Conservation (phyloP, 345 rosid genomes). For the Lepidium africanum region DNA sequence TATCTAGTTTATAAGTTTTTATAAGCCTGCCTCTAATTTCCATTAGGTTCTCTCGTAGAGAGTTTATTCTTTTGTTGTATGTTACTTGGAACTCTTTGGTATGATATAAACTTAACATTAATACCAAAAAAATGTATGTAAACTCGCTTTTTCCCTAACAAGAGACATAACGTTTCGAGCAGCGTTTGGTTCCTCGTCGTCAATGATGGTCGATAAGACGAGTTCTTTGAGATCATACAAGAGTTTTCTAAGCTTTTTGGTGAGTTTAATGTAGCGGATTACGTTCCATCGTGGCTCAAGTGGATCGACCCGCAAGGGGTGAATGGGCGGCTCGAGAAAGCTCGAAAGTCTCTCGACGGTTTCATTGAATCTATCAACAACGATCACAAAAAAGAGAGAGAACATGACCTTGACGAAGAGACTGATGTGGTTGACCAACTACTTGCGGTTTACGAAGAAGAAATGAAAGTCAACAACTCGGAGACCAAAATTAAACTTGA, state of each 20-base stretch:
- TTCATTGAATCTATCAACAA: slow-evolving; percentile 66
- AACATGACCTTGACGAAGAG: background rate
- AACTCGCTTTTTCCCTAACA: slow-evolving; percentile 52
- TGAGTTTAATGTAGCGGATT: slow-evolving; percentile 68
- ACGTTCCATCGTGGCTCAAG: slow-evolving; percentile 46
- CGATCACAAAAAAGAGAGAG: slow-evolving; percentile 43
- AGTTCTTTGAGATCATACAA: slow-evolving; percentile 61
- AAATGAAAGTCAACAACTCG: slow-evolving; percentile 32
- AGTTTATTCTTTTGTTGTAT: no score
- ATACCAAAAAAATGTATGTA: slow-evolving; percentile 58
- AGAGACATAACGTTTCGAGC: slow-evolving; percentile 64
- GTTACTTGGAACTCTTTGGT: no score
- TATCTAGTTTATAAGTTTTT: no score
- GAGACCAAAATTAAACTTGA: slow-evolving; percentile 47
- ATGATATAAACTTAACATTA: no score
- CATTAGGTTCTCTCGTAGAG: no score
- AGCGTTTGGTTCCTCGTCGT: slow-evolving; percentile 58
- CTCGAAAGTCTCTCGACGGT: slow-evolving; percentile 45
- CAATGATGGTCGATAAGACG: slow-evolving; percentile 31
- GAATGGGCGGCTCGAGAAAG: slow-evolving; percentile 42
- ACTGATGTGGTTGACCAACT: slow-evolving; percentile 81
- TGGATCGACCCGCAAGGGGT: slow-evolving; percentile 55
- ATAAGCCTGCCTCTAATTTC: no score
- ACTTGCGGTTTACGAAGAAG: slow-evolving; percentile 57
- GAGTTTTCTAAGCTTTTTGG: slow-evolving; percentile 90